Evolutionary conservation across 2,329 filamentous ascomycete genomes (phyloP).

Genomic region (Calonectria honghensis): DNA sequence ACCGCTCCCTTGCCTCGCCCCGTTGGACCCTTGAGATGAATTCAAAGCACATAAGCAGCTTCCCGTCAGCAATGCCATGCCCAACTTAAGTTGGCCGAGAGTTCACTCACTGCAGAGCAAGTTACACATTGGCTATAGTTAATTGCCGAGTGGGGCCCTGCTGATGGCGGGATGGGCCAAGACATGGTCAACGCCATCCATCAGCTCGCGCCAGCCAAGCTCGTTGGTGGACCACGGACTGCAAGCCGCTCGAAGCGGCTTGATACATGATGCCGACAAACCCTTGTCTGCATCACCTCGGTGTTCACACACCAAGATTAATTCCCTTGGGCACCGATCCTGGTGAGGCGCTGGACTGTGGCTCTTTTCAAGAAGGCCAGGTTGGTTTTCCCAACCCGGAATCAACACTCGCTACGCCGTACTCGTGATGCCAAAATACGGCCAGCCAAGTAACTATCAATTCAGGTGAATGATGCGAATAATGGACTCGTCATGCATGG

Average conservation of each 20-base stretch:
- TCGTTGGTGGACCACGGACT: conserved; percentile 46
- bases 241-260: conserved; percentile 51
- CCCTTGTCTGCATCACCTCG: conserved; percentile 50
- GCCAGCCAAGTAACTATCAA: conserved; percentile 21
- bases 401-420: conserved; percentile 15
- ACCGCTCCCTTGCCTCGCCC: too few species aligned
- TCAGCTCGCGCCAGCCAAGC: conserved; percentile 44
- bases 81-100: conserved; percentile 14
- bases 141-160: conserved; percentile 38
- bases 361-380: conserved; percentile 14
- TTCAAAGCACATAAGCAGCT: not conserved
- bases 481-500: conserved; percentile 33
- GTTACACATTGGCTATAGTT: conserved; percentile 37
- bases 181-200: conserved; percentile 44
- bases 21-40: not conserved
- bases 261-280: conserved; percentile 46
- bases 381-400: conserved; percentile 14
- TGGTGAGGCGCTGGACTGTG: conserved; percentile 25
- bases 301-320: conserved; percentile 50
- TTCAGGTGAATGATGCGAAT: conserved; percentile 28
- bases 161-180: conserved; percentile 39
- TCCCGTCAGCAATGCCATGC: conserved; percentile 28
- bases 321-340: conserved; percentile 20
- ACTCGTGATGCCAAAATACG: conserved; percentile 5
- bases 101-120: conserved; percentile 4